Conservation (phyloP, 2,329 filamentous ascomycete genomes). For the Aspergillus alliaceus region DNA sequence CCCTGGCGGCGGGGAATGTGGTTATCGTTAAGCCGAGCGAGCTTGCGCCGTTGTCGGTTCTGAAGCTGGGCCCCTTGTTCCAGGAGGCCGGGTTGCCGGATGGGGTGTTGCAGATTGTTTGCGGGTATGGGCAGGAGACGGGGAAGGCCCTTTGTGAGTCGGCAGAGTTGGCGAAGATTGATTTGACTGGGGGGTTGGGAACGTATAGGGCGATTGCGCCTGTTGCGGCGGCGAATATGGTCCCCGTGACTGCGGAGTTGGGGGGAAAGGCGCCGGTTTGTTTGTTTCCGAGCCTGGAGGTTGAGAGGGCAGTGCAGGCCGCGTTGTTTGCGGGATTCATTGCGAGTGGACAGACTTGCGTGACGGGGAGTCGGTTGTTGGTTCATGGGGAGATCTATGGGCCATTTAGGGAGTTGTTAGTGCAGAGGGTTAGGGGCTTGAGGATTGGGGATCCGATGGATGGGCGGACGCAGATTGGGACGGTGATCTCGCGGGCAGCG, state of each 20-base stretch:
- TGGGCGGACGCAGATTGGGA: slow-evolving; percentile 62
- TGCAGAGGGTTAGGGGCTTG: slow-evolving; percentile 51
- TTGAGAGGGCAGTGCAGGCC: slow-evolving; percentile 31
- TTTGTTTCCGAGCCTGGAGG: slow-evolving; percentile 33
- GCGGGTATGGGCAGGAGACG: slow-evolving; percentile 55
- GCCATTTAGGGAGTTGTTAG: slow-evolving; percentile 40
- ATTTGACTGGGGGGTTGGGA: slow-evolving; percentile 34
- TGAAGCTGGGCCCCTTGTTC: slow-evolving; percentile 42
- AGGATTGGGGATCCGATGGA: slow-evolving; percentile 61
- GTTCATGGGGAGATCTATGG: slow-evolving; percentile 49
- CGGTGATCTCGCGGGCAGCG: slow-evolving; percentile 53
- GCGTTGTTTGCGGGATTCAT: slow-evolving; percentile 49
- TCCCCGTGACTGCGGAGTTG: slow-evolving; percentile 36
- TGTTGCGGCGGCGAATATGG: slow-evolving; percentile 32
- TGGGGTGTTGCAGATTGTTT: slow-evolving; percentile 48
- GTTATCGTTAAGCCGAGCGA: slow-evolving; percentile 44
- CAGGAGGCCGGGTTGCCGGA: slow-evolving; percentile 44
- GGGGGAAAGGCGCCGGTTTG: slow-evolving; percentile 40
- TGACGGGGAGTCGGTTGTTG: slow-evolving; percentile 56
- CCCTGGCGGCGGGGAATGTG: slow-evolving; percentile 42
- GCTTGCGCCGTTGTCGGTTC: slow-evolving; percentile 44
- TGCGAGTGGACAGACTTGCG: slow-evolving; percentile 57
- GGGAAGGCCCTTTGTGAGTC: slow-evolving; percentile 31
- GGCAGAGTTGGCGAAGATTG: slow-evolving; percentile 32
- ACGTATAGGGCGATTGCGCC: slow-evolving; percentile 35